Evolutionary conservation across 768 basidiomycete genomes (phyloP).

Genomic region (Mrakia blollopis): DNA sequence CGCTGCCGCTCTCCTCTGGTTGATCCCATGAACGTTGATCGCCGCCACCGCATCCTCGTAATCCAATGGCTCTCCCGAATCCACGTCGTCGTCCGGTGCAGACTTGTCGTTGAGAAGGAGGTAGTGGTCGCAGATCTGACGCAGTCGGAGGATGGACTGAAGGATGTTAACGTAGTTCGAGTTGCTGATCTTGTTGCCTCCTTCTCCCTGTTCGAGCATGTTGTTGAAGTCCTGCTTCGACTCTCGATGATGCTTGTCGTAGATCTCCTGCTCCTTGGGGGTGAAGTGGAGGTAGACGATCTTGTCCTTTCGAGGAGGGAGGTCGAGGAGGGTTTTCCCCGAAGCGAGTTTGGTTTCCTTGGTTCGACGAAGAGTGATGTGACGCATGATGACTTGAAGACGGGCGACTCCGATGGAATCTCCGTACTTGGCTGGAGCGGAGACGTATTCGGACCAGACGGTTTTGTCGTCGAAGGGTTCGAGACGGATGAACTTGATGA

Average conservation of each 20-base stretch:
- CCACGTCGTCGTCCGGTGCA: constrained; percentile 44
- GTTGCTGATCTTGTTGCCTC: constrained; percentile 84
- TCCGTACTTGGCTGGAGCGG: constrained; percentile 85
- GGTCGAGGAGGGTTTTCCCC: constrained; percentile 75
- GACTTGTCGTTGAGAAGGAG: constrained; percentile 61
- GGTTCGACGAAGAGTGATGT: constrained; percentile 90
- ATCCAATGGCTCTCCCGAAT: constrained; percentile 52
- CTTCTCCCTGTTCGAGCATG: constrained; percentile 50
- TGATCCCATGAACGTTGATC: constrained; percentile 75
- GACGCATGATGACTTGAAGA: constrained; percentile 95
- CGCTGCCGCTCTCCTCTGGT: constrained; percentile 63
- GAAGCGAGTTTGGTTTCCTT: constrained; percentile 79
- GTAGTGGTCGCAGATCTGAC: constrained; percentile 96
- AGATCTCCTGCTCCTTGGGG: constrained; percentile 72
- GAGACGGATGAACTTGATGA: constrained; percentile 91
- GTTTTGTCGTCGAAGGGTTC: constrained; percentile 89
- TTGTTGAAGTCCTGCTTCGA: constrained; percentile 77
- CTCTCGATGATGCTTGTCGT: constrained; percentile 79
- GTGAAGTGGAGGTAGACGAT: constrained; percentile 79
- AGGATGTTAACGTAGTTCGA: constrained; percentile 97
- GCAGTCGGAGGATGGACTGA: constrained; percentile 89
- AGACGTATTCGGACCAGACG: constrained; percentile 87
- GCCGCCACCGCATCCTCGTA: constrained; percentile 75
- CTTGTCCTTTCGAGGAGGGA: constrained; percentile 87
- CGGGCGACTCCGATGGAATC: constrained; percentile 76